Evolutionary conservation across 306 rosid species (phyloP).

Genomic region (Cucurbita moschata): DNA sequence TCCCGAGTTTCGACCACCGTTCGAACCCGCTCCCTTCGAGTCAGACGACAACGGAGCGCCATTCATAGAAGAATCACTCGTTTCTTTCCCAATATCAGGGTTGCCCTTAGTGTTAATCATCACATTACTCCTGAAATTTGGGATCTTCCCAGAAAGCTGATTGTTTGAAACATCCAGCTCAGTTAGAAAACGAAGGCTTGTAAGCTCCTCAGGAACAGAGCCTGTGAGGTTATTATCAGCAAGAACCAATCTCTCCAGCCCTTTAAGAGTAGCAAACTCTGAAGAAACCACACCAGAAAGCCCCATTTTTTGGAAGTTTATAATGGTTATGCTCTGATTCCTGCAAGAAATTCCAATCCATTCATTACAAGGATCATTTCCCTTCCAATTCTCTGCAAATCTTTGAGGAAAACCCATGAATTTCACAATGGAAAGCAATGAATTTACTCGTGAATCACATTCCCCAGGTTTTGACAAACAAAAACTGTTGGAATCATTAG

Average conservation of each 20-base stretch:
- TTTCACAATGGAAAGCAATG: slow-evolving; percentile 37
- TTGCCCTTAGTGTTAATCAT: slow-evolving; percentile 35
- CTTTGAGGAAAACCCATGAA: slow-evolving; percentile 49
- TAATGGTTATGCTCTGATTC: slow-evolving; percentile 35
- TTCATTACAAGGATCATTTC: slow-evolving; percentile 56
- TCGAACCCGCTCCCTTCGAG: slow-evolving; percentile 12
- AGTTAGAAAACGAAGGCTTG: slow-evolving; percentile 41
- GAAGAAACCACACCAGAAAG: slow-evolving; percentile 58
- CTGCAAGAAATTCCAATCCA: slow-evolving; percentile 69
- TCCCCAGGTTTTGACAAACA: slow-evolving; percentile 43
- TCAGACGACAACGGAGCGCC: slow-evolving; percentile 6
- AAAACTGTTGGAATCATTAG: slow-evolving; percentile 44
- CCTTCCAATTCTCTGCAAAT: slow-evolving; percentile 65
- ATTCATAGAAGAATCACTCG: slow-evolving; percentile 3
- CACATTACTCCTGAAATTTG: slow-evolving; percentile 44
- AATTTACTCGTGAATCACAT: slow-evolving; percentile 45
- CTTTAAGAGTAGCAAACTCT: slow-evolving; percentile 32
- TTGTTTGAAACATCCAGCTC: slow-evolving; percentile 52
- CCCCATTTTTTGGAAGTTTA: slow-evolving; percentile 69
- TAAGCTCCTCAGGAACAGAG: slow-evolving; percentile 39
- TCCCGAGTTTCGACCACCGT: slow-evolving; percentile 13
- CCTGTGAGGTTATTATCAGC: slow-evolving; percentile 67
- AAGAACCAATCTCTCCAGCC: slow-evolving; percentile 45
- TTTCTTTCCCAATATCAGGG: slow-evolving; percentile 48
- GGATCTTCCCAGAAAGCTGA: slow-evolving; percentile 45